Conservation (phyloP, 805 yeast genomes). For the Monosporozyma siamensis region DNA sequence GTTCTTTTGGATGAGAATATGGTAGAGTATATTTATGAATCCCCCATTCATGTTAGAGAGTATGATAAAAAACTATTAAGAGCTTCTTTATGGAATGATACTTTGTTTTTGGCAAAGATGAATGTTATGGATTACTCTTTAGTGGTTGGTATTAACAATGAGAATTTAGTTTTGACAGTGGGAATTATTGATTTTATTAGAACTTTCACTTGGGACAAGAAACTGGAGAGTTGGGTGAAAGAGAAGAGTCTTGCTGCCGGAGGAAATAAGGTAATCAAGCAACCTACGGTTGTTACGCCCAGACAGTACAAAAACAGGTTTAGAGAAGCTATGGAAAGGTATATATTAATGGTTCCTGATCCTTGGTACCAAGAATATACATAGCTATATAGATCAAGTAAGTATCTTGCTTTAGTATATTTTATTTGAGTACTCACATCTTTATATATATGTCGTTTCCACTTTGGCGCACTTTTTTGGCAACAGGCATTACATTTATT, state of each 20-base stretch:
- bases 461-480: too few relatives aligned
- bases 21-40: constrained; percentile 95
- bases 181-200: constrained; percentile 92
- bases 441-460: too few relatives aligned
- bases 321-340: constrained; percentile 95
- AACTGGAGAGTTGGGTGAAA: constrained; percentile 96
- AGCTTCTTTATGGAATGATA: constrained; percentile 92
- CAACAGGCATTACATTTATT: too few relatives aligned
- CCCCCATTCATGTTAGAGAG: constrained; percentile 89
- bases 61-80: constrained; percentile 78
- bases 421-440: too few relatives aligned
- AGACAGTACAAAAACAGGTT: constrained; percentile 89
- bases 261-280: constrained; percentile 48
- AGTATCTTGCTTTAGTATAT: too few relatives aligned
- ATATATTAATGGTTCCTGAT: constrained; percentile 90
- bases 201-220: constrained; percentile 98
- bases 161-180: constrained; percentile 63
- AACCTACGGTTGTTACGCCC: constrained; percentile 96
- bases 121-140: constrained; percentile 98
- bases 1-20: constrained; percentile 92
- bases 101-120: constrained; percentile 88
- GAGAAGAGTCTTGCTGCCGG: constrained; percentile 87
- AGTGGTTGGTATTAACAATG: constrained; percentile 80
- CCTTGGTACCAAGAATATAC: constrained; percentile 34
- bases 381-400: constrained; percentile 5